Base-by-base conservation (phyloP, 208 protist genomes). In the Lotmaria passim region DNA sequence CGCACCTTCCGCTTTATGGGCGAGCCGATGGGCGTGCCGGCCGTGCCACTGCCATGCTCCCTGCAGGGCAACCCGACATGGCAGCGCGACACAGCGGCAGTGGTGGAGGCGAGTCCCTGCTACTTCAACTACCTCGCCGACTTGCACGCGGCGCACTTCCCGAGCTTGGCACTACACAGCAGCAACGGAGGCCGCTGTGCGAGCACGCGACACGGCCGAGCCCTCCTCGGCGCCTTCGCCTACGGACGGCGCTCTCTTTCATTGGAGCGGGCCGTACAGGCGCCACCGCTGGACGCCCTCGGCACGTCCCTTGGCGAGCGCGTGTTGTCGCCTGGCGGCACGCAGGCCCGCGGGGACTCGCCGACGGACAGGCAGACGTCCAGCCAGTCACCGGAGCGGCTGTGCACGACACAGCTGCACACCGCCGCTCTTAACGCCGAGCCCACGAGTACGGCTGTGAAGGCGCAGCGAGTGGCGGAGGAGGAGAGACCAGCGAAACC, bases 1-100 rank as follows among this genome's bases (percentile, higher is more conserved):
- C 66, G 61, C 19, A 87, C 87, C 23, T 93, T 82, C 58, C 68
- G 77, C 39, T 89, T 75, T 72, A 78, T 93, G 76, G 85, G 85
- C 28, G 69, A 76, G 31, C 71, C 63, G 69, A 69, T 72, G 26
- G 55, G 63, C 1, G 51, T 52, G 47, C 68, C 74, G 30, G 43
- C 57, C 2, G 57, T 30, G 26, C 72, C 48, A 56, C 50, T 78
- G 38, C 69, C 75, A 15, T 70, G 56, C 33, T 33, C 44, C 11
- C 24, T 73, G 10, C 11, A 10, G 2, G 70, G 70, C 14, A 68
- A 75, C 62, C 36, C 55, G n/a, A 51, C 48, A 14, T 76, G 69
- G 62, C 65, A 75, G 46, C 63, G 47, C 2, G 69, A 69, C 17
- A 31, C 56, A 2, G 44, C 24, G 6, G 63, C 55, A 2, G 26